Base-by-base conservation (phyloP, 208 protist species). In the Trypanosoma boissoni region DNA sequence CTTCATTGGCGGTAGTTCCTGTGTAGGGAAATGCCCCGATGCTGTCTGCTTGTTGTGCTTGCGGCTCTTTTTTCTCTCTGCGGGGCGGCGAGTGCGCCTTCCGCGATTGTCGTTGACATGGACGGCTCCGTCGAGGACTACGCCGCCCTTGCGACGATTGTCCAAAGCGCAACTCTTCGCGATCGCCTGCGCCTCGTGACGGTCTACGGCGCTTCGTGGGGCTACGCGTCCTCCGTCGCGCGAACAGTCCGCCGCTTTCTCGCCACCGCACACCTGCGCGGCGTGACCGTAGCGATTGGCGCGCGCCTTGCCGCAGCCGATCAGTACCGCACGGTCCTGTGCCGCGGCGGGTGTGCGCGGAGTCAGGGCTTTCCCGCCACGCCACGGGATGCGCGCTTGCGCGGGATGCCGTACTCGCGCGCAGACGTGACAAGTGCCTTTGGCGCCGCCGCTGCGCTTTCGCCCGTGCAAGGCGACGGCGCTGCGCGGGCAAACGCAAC, bases 121-220 rank as follows among this genome's bases (percentile, higher is more conserved):
- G 74, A 80, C 34, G 74, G 74, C 7, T 58, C 43, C 6, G 62
- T 80, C 1, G 74, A 80, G 23, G 58, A 75, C 45, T 76, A 73
- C 48, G 74, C 68, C 18, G 46, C 69, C n/a, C 57, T 80, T 34
- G 49, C 61, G 12, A 79, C 68, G 2, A 68, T 79, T 24, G 14
- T 34, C 12, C 61, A 60, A 23, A 50, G 49, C 39, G 26, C 42
- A 12, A 36, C 24, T 16, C 26, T 56, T 20, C 55, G 53, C 21
- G 48, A 10, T 3, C 52, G 41, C 12, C 42, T 80, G n/a, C 29
- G 45, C 10, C 49, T 80, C n/a, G 37, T 80, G 16, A 67, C 74
- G 10, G 55, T 80, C 2, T 60, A 32, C 21, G 68, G 68, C 4
- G 10, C 60, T 10, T 59, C 57, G 20, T 80, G 74, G 74, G 74